Conservation (phyloP, 768 basidiomycete genomes). For the Rubroboletus pulcherrimus region DNA sequence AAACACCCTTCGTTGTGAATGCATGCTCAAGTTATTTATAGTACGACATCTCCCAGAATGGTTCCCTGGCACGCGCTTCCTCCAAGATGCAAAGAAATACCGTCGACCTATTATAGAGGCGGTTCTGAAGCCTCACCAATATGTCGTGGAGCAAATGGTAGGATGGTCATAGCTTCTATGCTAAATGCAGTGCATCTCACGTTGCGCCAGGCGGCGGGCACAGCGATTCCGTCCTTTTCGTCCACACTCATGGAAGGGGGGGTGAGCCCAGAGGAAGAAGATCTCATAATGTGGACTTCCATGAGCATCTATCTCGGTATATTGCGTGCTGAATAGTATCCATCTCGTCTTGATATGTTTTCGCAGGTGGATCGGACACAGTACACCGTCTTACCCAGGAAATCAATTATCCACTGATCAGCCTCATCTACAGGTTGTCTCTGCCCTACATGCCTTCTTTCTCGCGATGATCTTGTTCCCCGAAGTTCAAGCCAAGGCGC, state of each 20-base stretch:
- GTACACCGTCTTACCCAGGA: constrained; percentile 31
- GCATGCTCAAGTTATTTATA: constrained; percentile 6
- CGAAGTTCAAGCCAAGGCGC: constrained; percentile 22
- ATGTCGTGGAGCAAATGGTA: constrained; percentile 47
- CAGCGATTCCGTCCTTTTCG: constrained; percentile 19
- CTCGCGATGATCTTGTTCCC: constrained; percentile 25
- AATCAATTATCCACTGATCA: constrained; percentile 25
- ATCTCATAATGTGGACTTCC: constrained; percentile 20
- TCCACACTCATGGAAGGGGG: constrained; percentile 12
- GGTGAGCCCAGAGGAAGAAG: constrained; percentile 15
- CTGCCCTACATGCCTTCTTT: constrained; percentile 20
- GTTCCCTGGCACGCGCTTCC: constrained; percentile 36
- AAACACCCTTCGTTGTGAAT: too few species aligned
- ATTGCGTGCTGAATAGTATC: neutral
- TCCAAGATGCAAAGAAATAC: constrained; percentile 28
- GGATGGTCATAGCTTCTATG: neutral
- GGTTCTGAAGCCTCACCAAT: constrained; percentile 42
- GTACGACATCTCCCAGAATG: constrained; percentile 33
- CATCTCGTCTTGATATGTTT: neutral
- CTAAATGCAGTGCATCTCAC: neutral
- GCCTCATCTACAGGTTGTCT: constrained; percentile 6
- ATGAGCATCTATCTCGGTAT: constrained; percentile 7
- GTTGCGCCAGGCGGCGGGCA: constrained; percentile 12
- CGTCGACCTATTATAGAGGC: constrained; percentile 31
- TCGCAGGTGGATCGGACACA: constrained; percentile 45